Percentiles rank a stretch among this genome's conserved stretches.
phyloP scores from a whole-genome alignment of 805 yeast species.

The Candida fluviatilis region DNA sequence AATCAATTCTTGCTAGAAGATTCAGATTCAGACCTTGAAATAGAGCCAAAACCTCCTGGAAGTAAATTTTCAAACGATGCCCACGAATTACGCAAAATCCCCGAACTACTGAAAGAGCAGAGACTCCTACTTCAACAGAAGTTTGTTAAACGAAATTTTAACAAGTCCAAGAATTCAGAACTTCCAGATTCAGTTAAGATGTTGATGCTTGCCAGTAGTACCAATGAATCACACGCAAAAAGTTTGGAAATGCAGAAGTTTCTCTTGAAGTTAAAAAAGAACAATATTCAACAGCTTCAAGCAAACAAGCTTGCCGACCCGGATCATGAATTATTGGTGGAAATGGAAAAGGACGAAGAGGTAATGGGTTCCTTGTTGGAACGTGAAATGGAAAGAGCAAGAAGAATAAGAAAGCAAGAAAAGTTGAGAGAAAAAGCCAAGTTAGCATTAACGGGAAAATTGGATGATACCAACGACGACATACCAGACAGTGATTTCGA shows the following conservation, averaged over 20 bases:
- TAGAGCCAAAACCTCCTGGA: not conserved
- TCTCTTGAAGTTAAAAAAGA: constrained; percentile 34
- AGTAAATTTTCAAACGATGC: constrained; percentile 7
- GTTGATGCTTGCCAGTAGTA: constrained; percentile 4
- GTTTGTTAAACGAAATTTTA: constrained; percentile 21
- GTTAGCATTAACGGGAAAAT: constrained; percentile 23
- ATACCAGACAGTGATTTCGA: constrained; percentile 21
- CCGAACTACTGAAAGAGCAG: constrained; percentile 30
- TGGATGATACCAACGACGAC: constrained; percentile 13
- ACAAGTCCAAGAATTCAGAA: constrained; percentile 5
- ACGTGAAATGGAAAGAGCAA: constrained; percentile 47
- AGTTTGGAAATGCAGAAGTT: constrained; percentile 18
- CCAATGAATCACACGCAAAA: constrained; percentile 5
- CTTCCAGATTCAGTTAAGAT: constrained; percentile 13
- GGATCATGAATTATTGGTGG: constrained; percentile 26
- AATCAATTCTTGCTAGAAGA: constrained; percentile 22
- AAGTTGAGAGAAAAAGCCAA: constrained; percentile 35
- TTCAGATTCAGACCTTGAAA: constrained; percentile 23
- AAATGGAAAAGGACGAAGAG: constrained; percentile 40
- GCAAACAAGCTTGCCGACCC: constrained; percentile 18
- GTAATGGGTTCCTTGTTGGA: constrained; percentile 44
- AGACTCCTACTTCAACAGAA: constrained; percentile 28
- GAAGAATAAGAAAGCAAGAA: constrained; percentile 42
- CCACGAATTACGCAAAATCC: constrained; percentile 16
- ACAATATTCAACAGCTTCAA: constrained; percentile 43